A percentile compares a stretch with the other conserved stretches of the same genome.
These are phyloP conservation scores for Eucalyptus sp. DNA, from an alignment of 345 rosid species.

Conservation along the genomic window DNA sequence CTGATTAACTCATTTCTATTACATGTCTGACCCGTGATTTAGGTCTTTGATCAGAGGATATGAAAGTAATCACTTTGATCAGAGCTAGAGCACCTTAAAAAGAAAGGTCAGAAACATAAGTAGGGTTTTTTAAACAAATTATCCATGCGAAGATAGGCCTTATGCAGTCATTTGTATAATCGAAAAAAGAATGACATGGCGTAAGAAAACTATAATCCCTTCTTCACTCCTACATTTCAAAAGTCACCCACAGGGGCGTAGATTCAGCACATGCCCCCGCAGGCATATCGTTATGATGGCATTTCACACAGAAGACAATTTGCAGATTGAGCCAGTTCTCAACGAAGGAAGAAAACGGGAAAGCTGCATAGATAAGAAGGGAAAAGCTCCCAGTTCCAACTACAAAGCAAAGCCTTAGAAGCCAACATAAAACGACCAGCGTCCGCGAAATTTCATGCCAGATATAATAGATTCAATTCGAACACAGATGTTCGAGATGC, in stretches of 20 bases:
- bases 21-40: not conserved
- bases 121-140: not conserved
- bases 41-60: not conserved
- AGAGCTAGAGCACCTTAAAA: not conserved
- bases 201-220: not conserved
- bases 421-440: not conserved
- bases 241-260: not conserved
- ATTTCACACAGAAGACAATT: not conserved
- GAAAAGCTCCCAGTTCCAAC: not conserved
- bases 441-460: not conserved
- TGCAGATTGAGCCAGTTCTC: not conserved
- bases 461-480: not conserved
- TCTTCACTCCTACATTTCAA: not conserved
- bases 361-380: not conserved
- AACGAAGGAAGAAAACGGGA: not conserved
- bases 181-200: not conserved
- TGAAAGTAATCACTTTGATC: not conserved
- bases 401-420: not conserved
- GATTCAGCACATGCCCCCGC: not conserved
- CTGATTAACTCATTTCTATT: not conserved
- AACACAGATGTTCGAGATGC: not conserved
- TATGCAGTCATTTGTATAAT: not conserved
- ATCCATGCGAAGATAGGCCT: not conserved
- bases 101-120: not conserved
- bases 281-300: not conserved